These are phyloP conservation scores for Aspergillus egyptiacus DNA, from an alignment of 495 filamentous ascomycete species.

Conservation along the genomic window DNA sequence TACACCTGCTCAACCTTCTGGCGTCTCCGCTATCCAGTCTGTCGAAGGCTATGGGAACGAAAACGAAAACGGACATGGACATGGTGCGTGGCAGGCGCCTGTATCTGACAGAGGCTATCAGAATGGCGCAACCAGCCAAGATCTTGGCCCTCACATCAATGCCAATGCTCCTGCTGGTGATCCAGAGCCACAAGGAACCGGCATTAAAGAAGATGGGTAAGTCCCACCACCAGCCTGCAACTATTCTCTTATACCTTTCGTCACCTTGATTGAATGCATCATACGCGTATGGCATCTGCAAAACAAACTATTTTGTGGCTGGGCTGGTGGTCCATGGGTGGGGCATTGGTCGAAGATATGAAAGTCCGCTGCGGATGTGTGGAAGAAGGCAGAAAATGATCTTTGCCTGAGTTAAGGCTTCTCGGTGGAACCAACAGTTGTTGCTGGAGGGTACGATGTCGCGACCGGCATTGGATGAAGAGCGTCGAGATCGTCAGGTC, in stretches of 20 bases:
- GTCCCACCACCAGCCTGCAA: no score
- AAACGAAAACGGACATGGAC: constrained; percentile 25
- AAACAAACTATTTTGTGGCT: background rate
- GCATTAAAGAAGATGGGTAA: constrained; percentile 99
- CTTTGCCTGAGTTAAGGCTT: constrained; percentile 12
- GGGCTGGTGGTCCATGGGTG: constrained; percentile 15
- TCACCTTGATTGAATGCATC: background rate
- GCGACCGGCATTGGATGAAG: constrained; percentile 9
- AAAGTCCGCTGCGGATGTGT: constrained; percentile 5
- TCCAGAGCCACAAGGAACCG: constrained; percentile 46
- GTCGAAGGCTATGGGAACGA: constrained; percentile 42
- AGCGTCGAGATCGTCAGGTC: constrained; percentile 3
- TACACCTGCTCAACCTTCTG: constrained; percentile 19
- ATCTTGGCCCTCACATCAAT: constrained; percentile 39
- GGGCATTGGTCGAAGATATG: constrained; percentile 5
- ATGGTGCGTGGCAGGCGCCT: constrained; percentile 33
- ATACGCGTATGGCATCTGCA: constrained; percentile 2
- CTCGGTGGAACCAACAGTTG: constrained; percentile 9
- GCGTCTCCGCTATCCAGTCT: constrained; percentile 21
- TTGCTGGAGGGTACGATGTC: constrained; percentile 13
- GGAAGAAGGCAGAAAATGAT: constrained; percentile 5
- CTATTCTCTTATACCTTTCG: background rate
- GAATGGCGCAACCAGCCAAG: constrained; percentile 57
- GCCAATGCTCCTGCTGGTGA: constrained; percentile 26
- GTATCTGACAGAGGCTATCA: constrained; percentile 50